Conservation (phyloP, 2,329 filamentous ascomycete genomes). For the Escovopsis sp. region DNA sequence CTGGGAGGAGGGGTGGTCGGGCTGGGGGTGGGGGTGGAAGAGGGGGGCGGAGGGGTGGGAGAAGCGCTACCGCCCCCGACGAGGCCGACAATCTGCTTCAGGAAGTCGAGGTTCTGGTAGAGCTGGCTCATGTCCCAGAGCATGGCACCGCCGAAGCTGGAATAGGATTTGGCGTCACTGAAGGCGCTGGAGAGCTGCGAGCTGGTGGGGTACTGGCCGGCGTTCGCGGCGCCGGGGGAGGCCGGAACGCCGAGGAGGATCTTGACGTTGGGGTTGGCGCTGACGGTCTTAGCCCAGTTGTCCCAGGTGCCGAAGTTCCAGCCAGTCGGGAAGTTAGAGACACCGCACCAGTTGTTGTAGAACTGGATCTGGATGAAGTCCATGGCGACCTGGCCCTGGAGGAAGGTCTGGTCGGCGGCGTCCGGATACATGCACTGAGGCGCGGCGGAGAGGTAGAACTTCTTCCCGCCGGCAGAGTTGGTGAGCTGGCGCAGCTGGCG, state of each 20-base stretch:
- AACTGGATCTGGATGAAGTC: slow-evolving; percentile 52
- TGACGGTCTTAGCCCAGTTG: slow-evolving; percentile 43
- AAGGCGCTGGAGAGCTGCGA: slow-evolving; percentile 34
- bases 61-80: slow-evolving; percentile 9
- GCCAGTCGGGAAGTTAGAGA: slow-evolving; percentile 20
- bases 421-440: slow-evolving; percentile 58
- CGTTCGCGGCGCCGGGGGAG: slow-evolving; percentile 35
- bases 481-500: slow-evolving; percentile 40
- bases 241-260: slow-evolving; percentile 48
- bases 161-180: slow-evolving; percentile 35
- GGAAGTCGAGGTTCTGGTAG: slow-evolving; percentile 40
- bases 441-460: slow-evolving; percentile 49
- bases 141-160: slow-evolving; percentile 54
- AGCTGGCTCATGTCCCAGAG: slow-evolving; percentile 53
- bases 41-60: background rate
- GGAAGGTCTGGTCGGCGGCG: slow-evolving; percentile 38
- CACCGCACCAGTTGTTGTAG: slow-evolving; percentile 57
- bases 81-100: slow-evolving; percentile 27
- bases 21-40: background rate
- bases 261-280: slow-evolving; percentile 45
- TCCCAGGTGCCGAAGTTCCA: slow-evolving; percentile 54
- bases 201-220: slow-evolving; percentile 32
- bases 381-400: slow-evolving; percentile 36
- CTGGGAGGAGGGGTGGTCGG: background rate
- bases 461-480: slow-evolving; percentile 36